Evolutionary conservation across 1,284 basidiomycete genomes (phyloP), one percentile per base, ranked within the genome.

Genomic region (Ustilago trichophora): DNA sequence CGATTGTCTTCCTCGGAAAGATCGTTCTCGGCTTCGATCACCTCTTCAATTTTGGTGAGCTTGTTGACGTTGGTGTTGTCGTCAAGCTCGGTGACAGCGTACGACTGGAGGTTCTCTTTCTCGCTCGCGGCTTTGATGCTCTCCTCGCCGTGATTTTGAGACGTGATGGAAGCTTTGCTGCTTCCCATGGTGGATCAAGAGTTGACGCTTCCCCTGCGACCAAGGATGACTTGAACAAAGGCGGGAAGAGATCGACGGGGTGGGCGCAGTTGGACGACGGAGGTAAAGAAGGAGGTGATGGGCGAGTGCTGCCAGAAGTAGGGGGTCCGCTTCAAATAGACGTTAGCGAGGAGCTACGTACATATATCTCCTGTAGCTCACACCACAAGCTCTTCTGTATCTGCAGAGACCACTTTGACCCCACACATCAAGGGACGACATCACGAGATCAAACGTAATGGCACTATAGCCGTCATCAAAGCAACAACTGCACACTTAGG

Each of bases 21-120:
- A 7, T 36, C 87, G 72, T 82, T 85, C 16, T 83, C 87, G 0
- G 83, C 90, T 51, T 87, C 45, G 34, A 62, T 46, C 15, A 50
- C 41, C 32, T 54, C 40, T 26, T 53, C 42, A 36, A 62, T 43
- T 24, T 62, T 49, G 35, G 41, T 18, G 4, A 48, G 33, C 35
- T 53, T 45, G 11, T 31, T 38, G 1, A 7, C 24, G 26, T 24
- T 34, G 25, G 25, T 29, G 32, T 15, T 9, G 12, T 24, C 10
- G 16, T 47, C 43, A 33, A 59, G 49, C 7, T 44, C 49, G 32
- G 49, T 44, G 6, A 59, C n/a, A 21, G 26, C 42, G 22, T 44
- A 27, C 4, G 43, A 24, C 26, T 52, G 56, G 34, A 40, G 22
- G 18, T 27, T 34, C 8, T 29, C 27, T 13, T 59, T 59, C 26